phyloP scores from a whole-genome alignment of 2,329 filamentous ascomycete species.

The Talaromyces piceae region DNA sequence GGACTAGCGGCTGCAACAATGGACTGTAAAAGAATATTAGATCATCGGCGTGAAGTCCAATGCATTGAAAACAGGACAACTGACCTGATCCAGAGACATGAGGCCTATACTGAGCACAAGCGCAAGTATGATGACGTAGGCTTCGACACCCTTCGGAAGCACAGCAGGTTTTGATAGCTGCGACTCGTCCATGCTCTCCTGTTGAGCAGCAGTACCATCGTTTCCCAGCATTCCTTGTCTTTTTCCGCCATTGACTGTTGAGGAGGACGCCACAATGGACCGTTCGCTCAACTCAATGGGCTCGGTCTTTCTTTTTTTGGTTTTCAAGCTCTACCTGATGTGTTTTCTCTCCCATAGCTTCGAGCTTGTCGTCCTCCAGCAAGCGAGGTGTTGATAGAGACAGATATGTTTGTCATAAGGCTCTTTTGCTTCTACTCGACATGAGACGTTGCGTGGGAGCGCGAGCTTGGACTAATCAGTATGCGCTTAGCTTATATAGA shows the following conservation, averaged over 20 bases:
- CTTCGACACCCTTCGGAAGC: neutral
- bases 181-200: neutral
- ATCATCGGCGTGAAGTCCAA: neutral
- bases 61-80: neutral
- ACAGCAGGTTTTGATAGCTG: neutral
- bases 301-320: neutral
- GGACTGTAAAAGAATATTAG: slow-evolving; percentile 14
- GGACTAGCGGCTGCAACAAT: slow-evolving; percentile 27
- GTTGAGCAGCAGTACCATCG: neutral
- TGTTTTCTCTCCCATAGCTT: neutral
- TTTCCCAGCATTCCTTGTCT: neutral
- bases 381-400: neutral
- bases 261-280: neutral
- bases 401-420: neutral
- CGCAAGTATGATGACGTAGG: slow-evolving; percentile 11
- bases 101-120: slow-evolving; percentile 13
- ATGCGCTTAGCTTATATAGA: neutral
- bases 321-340: neutral
- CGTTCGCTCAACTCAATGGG: neutral
- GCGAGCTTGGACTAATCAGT: neutral
- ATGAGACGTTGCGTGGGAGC: neutral
- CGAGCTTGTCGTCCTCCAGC: neutral
- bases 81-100: slow-evolving; percentile 12
- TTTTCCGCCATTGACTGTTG: neutral
- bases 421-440: neutral